Percentiles rank a stretch among this genome's conserved stretches.
Conservation (phyloP, 805 yeast genomes). For the Zygosaccharomyces gambellarensis region DNA sequence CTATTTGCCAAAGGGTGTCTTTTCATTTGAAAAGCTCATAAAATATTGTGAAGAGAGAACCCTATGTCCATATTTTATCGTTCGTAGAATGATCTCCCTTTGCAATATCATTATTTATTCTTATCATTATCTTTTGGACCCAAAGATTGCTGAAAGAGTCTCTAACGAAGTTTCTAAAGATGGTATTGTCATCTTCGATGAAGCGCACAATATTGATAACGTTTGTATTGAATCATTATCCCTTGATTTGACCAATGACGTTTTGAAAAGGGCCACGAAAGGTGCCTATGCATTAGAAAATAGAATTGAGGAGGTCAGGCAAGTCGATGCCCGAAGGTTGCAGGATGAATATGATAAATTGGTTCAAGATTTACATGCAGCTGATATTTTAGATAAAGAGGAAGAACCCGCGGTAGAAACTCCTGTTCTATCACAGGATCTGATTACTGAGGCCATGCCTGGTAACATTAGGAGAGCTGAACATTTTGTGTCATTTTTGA, state of each 20-base stretch:
- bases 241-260: slow-evolving; percentile 86
- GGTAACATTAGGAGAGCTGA: slow-evolving; percentile 97
- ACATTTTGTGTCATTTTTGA: slow-evolving; percentile 89
- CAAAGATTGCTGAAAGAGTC: slow-evolving; percentile 94
- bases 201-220: slow-evolving; percentile 97
- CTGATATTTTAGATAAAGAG: slow-evolving; percentile 59
- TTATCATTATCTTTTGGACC: slow-evolving; percentile 92
- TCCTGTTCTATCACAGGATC: slow-evolving; percentile 81
- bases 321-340: slow-evolving; percentile 73
- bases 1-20: slow-evolving; percentile 87
- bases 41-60: slow-evolving; percentile 72
- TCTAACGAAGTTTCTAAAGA: slow-evolving; percentile 89
- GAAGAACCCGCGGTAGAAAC: slow-evolving; percentile 65
- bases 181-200: slow-evolving; percentile 92
- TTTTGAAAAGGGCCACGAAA: slow-evolving; percentile 75
- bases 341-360: slow-evolving; percentile 88
- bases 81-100: slow-evolving; percentile 92
- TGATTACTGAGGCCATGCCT: slow-evolving; percentile 89
- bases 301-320: slow-evolving; percentile 80
- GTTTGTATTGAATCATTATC: slow-evolving; percentile 96
- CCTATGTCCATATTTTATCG: slow-evolving; percentile 95
- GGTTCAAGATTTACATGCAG: slow-evolving; percentile 82
- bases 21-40: slow-evolving; percentile 80
- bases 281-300: slow-evolving; percentile 78
- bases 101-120: slow-evolving; percentile 95